These are phyloP conservation scores for Tricholoma sp. DNA, from an alignment of 768 basidiomycete genomes.

Conservation along the genomic window DNA sequence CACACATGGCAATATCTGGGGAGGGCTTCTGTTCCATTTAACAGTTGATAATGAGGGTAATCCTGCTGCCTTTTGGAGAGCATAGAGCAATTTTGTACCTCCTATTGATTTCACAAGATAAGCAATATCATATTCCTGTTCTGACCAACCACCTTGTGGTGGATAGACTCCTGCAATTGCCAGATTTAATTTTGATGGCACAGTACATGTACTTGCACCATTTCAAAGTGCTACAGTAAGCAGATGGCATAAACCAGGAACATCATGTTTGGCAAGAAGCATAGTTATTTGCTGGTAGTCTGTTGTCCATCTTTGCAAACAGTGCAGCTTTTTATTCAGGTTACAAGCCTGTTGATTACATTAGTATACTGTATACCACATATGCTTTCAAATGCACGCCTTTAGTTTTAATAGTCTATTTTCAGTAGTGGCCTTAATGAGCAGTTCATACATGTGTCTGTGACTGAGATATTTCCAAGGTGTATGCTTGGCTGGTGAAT, in stretches of 20 bases:
- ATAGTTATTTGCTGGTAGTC: not conserved
- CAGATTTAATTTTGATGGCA: not conserved
- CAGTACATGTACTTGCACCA: not conserved
- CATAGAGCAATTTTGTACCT: slow-evolving; percentile 21
- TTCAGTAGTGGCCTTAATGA: no score
- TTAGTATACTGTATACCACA: no score
- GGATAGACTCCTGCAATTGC: slow-evolving; percentile 5
- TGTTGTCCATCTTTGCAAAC: no score
- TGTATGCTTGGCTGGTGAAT: not conserved
- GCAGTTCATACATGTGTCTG: not conserved
- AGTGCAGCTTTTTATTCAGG: no score
- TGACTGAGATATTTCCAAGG: not conserved
- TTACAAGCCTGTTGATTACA: no score
- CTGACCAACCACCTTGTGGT: slow-evolving; percentile 11
- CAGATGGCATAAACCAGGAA: slow-evolving; percentile 7
- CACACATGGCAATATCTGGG: slow-evolving; percentile 7
- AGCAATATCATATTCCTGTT: slow-evolving; percentile 20
- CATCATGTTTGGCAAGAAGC: slow-evolving; percentile 5
- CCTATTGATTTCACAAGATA: slow-evolving; percentile 22
- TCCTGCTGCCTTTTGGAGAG: slow-evolving; percentile 16
- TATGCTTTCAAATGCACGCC: no score
- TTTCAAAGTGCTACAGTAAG: slow-evolving; percentile 5
- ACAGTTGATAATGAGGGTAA: slow-evolving; percentile 19
- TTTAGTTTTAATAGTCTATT: no score
- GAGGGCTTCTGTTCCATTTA: slow-evolving; percentile 5